Percentiles rank a stretch among this genome's conserved stretches.
phyloP scores from a whole-genome alignment of 441 rosid genomes.

The Gossypium gossypioides region DNA sequence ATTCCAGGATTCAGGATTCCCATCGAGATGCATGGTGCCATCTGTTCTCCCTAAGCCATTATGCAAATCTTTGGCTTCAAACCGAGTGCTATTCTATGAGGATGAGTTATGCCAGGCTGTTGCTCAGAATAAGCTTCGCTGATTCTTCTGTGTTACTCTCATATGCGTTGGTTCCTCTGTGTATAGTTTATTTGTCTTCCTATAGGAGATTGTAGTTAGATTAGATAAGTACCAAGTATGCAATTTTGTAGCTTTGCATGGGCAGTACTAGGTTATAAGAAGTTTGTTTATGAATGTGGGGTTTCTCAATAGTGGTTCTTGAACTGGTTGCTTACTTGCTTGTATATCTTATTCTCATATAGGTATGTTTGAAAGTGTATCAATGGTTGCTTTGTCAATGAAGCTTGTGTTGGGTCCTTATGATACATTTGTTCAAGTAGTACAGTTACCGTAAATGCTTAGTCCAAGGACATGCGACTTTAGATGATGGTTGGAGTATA shows the following conservation, averaged over 20 bases:
- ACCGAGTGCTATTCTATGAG: conserved; percentile 75
- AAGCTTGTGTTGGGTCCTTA: no score
- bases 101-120: conserved; percentile 94
- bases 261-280: conserved; percentile 22
- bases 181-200: conserved; percentile 15
- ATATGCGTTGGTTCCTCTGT: conserved; percentile 9
- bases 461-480: no score
- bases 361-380: no score
- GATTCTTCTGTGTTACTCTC: conserved; percentile 21
- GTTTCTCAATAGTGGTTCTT: no score
- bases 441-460: no score
- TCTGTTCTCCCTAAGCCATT: conserved; percentile 66
- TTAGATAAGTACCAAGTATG: conserved; percentile 23
- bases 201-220: conserved; percentile 26
- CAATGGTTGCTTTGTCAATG: no score
- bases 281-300: no score
- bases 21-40: conserved; percentile 66
- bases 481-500: no score
- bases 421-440: no score
- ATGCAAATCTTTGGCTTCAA: conserved; percentile 79
- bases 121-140: conserved; percentile 84
- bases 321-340: no score
- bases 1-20: conserved; percentile 71
- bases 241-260: conserved; percentile 58
- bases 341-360: no score